phyloP scores from a whole-genome alignment of 2,329 filamentous ascomycete species.

The Epichloe brachyelytri region DNA sequence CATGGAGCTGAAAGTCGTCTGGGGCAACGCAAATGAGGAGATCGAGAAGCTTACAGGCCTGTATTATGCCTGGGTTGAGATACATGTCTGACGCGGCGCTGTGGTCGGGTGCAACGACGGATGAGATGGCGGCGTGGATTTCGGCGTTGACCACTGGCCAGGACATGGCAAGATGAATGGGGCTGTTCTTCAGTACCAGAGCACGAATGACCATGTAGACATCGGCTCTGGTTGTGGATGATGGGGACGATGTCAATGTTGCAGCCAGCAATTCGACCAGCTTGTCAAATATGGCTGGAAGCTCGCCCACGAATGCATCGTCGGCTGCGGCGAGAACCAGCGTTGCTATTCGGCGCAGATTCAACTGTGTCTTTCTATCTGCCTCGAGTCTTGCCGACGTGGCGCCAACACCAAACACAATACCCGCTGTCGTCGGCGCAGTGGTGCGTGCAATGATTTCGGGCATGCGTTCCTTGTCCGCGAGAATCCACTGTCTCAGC shows the following conservation, averaged over 20 bases:
- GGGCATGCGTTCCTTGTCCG: conserved; percentile 76
- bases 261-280: conserved; percentile 76
- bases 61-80: conserved; percentile 63
- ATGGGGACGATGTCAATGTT: conserved; percentile 79
- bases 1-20: conserved; percentile 95
- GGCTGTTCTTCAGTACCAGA: conserved; percentile 63
- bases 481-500: conserved; percentile 68
- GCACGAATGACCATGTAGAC: conserved; percentile 81
- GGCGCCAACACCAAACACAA: conserved; percentile 97
- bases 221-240: conserved; percentile 76
- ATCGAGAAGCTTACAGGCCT: conserved; percentile 90
- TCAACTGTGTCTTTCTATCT: conserved; percentile 83
- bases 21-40: conserved; percentile 74
- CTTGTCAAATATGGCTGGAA: conserved; percentile 65
- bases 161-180: conserved; percentile 66
- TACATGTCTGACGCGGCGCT: conserved; percentile 56
- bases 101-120: conserved; percentile 55
- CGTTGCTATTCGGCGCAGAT: conserved; percentile 68
- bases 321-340: conserved; percentile 63
- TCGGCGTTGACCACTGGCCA: conserved; percentile 89
- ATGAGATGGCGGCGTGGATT: conserved; percentile 66
- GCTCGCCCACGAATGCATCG: conserved; percentile 69
- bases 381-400: conserved; percentile 89
- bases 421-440: conserved; percentile 81
- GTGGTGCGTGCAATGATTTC: conserved; percentile 70